These are phyloP conservation scores for Capronia americana DNA, from an alignment of 2,329 filamentous ascomycete species.

Conservation along the genomic window DNA sequence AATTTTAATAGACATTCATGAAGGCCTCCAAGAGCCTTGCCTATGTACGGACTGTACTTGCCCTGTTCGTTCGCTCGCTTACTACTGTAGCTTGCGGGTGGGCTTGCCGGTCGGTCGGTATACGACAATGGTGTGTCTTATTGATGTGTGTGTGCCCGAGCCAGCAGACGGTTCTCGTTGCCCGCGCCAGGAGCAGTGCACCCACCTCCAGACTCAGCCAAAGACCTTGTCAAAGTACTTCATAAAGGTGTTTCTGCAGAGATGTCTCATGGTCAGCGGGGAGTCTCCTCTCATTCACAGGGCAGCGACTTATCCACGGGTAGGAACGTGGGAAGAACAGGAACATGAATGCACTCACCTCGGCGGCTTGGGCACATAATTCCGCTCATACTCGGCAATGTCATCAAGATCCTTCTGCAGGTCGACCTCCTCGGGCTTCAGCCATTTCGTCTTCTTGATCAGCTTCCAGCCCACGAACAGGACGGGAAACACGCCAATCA, in stretches of 20 bases:
- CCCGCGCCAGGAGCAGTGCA: not conserved
- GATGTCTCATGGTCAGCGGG: not conserved
- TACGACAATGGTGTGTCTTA: no score
- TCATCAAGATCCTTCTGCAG: slow-evolving; percentile 67
- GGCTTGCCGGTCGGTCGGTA: no score
- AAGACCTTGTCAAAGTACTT: slow-evolving; percentile 54
- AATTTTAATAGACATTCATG: not conserved
- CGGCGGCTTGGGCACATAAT: slow-evolving; percentile 62
- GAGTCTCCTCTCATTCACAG: no score
- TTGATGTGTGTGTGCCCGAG: no score
- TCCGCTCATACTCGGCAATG: slow-evolving; percentile 71
- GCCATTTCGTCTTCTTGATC: slow-evolving; percentile 66
- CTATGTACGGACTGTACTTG: no score
- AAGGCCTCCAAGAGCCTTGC: not conserved
- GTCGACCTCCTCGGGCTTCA: slow-evolving; percentile 66
- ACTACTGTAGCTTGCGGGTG: not conserved
- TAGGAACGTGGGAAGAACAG: not conserved
- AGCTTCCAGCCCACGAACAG: slow-evolving; percentile 76
- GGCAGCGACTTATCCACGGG: not conserved
- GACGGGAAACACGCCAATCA: slow-evolving; percentile 72
- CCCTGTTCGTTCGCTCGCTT: no score
- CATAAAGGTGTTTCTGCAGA: slow-evolving; percentile 34
- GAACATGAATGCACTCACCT: slow-evolving; percentile 52
- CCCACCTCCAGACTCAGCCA: slow-evolving; percentile 37
- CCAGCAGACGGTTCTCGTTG: no score